These are phyloP conservation scores for Aurantiochytrium sp. DNA, from an alignment of 108 stramenopile species.

Conservation along the genomic window DNA sequence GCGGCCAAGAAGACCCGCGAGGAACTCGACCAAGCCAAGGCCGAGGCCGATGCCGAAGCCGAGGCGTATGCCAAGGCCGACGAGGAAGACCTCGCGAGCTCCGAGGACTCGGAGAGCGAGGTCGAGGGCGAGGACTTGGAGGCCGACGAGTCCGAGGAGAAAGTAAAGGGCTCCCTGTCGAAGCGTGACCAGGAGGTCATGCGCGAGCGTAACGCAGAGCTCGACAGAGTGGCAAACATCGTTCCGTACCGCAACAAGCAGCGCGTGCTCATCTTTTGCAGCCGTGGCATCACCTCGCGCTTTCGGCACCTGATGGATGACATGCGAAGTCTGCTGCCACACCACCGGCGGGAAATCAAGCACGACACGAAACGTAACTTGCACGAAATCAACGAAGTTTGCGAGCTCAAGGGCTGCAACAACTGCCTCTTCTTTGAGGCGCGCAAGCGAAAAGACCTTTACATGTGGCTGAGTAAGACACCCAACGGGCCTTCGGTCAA, in stretches of 20 bases:
- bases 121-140: not conserved
- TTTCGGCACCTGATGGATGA: constrained; percentile 95
- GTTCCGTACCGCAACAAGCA: constrained; percentile 67
- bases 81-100: not conserved
- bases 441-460: constrained; percentile 88
- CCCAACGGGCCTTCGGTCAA: constrained; percentile 78
- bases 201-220: not conserved
- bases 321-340: constrained; percentile 81
- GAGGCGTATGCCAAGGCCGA: too few species aligned
- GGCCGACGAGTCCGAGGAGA: not conserved
- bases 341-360: constrained; percentile 93
- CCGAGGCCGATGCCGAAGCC: not conserved
- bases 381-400: constrained; percentile 84
- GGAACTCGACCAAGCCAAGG: not conserved
- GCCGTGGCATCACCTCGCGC: constrained; percentile 87
- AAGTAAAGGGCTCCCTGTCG: not conserved
- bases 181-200: not conserved
- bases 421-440: constrained; percentile 85
- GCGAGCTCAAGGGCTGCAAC: constrained; percentile 87
- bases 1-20: not conserved
- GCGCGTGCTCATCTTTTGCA: constrained; percentile 82
- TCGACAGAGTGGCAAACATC: not conserved
- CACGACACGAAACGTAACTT: constrained; percentile 58
- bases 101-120: not conserved
- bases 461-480: constrained; percentile 80